These are phyloP conservation scores for Sonneratia alba DNA, from an alignment of 345 rosid genomes.

Conservation along the genomic window DNA sequence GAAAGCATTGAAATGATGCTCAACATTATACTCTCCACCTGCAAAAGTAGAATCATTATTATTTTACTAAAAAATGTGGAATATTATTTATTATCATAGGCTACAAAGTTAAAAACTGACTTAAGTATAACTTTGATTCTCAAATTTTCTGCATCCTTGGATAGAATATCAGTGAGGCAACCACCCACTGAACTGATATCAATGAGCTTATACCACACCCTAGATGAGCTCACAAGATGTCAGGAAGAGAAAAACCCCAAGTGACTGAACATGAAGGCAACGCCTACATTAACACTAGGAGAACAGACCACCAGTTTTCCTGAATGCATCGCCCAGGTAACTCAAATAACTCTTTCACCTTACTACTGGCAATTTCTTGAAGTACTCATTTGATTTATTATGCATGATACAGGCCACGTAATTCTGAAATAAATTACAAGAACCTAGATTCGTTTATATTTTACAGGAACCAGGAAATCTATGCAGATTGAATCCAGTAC, in stretches of 20 bases:
- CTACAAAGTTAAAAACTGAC: not conserved
- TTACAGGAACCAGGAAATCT: not conserved
- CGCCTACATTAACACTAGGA: not conserved
- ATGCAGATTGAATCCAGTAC: not conserved
- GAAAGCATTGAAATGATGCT: slow-evolving; percentile 91
- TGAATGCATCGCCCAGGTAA: not conserved
- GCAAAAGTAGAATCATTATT: slow-evolving; percentile 7
- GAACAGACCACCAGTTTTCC: not conserved
- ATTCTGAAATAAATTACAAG: no score
- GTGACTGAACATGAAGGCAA: not conserved
- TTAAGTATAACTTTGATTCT: not conserved
- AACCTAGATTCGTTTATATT: not conserved
- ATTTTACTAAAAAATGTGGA: not conserved
- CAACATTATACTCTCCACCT: slow-evolving; percentile 86
- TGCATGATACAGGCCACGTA: no score
- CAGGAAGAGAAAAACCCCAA: no score
- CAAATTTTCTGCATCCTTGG: not conserved
- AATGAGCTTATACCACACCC: no score
- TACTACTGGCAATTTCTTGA: not conserved
- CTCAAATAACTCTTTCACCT: not conserved
- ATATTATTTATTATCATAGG: not conserved
- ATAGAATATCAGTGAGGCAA: not conserved
- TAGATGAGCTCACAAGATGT: no score
- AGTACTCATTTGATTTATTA: no score
- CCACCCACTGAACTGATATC: not conserved